Evolutionary conservation across 1,284 basidiomycete genomes (phyloP).

Genomic region (Ceratobasidium sp.): DNA sequence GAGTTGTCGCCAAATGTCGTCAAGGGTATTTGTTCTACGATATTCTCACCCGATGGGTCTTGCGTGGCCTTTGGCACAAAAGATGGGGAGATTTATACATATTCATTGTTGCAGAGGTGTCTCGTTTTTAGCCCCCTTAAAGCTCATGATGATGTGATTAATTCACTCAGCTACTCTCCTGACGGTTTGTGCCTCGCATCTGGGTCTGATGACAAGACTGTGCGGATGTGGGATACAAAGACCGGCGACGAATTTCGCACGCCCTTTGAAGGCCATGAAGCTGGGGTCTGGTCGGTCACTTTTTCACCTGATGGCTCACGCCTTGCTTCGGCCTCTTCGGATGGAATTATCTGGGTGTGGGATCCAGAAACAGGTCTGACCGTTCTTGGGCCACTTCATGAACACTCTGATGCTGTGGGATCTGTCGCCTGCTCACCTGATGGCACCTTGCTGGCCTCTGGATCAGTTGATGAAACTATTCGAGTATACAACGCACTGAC

Average conservation of each 20-base stretch:
- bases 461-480: conserved; percentile 6
- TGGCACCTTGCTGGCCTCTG: not conserved
- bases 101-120: not conserved
- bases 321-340: not conserved
- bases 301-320: not conserved
- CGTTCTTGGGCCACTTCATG: not conserved
- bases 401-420: not conserved
- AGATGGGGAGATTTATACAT: not conserved
- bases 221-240: conserved; percentile 16
- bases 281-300: not conserved
- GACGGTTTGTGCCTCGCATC: conserved; percentile 5
- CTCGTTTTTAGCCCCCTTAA: not conserved
- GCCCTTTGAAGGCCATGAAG: not conserved
- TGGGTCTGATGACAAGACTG: not conserved
- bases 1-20: not conserved
- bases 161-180: conserved; percentile 4
- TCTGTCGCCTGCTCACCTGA: conserved; percentile 3
- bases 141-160: conserved; percentile 6
- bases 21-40: not conserved
- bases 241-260: not conserved
- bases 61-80: not conserved
- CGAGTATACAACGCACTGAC: not conserved
- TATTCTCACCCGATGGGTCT: not conserved
- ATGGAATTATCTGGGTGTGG: not conserved
- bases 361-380: not conserved